These are phyloP conservation scores for Ascochyta rabiei DNA, from an alignment of 2,329 filamentous ascomycete species.

Conservation along the genomic window DNA sequence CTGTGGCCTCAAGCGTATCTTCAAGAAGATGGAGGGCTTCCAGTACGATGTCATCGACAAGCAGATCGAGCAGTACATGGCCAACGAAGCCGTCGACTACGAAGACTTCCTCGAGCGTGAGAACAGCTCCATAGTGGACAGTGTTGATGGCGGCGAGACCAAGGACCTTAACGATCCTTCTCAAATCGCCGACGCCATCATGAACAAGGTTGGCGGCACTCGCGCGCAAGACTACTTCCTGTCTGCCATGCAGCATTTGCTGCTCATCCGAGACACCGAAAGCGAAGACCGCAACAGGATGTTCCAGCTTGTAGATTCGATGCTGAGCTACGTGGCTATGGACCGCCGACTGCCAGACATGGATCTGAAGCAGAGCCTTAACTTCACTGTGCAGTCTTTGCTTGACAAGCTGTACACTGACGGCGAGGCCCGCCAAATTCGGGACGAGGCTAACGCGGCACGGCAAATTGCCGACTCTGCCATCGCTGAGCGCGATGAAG, in stretches of 20 bases:
- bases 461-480: conserved; percentile 94
- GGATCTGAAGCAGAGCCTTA: conserved; percentile 96
- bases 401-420: conserved; percentile 97
- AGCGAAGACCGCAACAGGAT: conserved; percentile 90
- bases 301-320: conserved; percentile 98
- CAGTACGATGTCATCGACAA: conserved; percentile 99
- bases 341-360: conserved; percentile 93
- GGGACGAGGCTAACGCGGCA: conserved; percentile 88
- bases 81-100: conserved; percentile 96
- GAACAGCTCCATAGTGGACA: conserved; percentile 88
- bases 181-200: conserved; percentile 94
- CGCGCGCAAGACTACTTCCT: conserved; percentile 94
- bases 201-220: conserved; percentile 79
- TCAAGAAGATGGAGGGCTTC: conserved; percentile 97
- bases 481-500: conserved; percentile 94
- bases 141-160: conserved; percentile 78
- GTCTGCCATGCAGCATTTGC: conserved; percentile 90
- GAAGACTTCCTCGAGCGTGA: conserved; percentile 95
- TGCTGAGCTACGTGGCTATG: conserved; percentile 99
- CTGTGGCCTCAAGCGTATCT: conserved; percentile 90
- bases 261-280: conserved; percentile 89
- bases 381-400: conserved; percentile 94
- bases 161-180: conserved; percentile 91
- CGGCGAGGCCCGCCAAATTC: conserved; percentile 87
- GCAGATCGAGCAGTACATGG: conserved; percentile 90